phyloP scores from a whole-genome alignment of 352 stramenopile species.

The Saprolegnia parasitica region DNA sequence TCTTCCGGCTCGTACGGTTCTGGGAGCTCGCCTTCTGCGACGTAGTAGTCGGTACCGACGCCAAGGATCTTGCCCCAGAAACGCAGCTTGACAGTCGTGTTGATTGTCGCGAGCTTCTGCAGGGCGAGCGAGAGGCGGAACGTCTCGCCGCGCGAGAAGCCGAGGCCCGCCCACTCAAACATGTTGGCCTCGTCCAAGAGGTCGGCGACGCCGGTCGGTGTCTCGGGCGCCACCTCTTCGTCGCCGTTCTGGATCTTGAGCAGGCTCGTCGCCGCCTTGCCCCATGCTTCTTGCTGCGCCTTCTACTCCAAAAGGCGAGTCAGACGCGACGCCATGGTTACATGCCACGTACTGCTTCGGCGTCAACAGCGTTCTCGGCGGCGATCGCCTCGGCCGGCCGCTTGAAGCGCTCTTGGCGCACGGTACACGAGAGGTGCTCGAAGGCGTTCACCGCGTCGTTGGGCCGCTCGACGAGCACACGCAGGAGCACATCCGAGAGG shows the following conservation, averaged over 20 bases:
- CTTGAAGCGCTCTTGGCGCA: conserved; percentile 77
- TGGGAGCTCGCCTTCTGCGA: conserved; percentile 71
- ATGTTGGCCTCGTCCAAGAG: conserved; percentile 77
- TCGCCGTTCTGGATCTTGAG: conserved; percentile 60
- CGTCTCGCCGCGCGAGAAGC: conserved; percentile 66
- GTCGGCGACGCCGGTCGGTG: conserved; percentile 47
- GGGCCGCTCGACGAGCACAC: conserved; percentile 79
- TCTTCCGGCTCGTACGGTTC: conserved; percentile 56
- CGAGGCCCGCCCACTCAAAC: conserved; percentile 74
- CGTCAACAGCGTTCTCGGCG: conserved; percentile 36
- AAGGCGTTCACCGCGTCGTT: conserved; percentile 83
- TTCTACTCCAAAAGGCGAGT: conserved; percentile 36
- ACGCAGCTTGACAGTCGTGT: conserved; percentile 61
- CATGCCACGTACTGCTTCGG: conserved; percentile 44
- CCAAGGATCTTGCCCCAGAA: conserved; percentile 88
- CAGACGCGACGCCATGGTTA: not conserved
- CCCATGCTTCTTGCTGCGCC: conserved; percentile 58
- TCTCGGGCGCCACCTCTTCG: conserved; percentile 38
- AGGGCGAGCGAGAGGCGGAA: conserved; percentile 66
- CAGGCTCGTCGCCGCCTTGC: conserved; percentile 52
- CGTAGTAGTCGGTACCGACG: conserved; percentile 67
- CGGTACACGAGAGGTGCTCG: conserved; percentile 77
- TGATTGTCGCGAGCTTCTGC: conserved; percentile 49
- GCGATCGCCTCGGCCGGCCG: conserved; percentile 31
- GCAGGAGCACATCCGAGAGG: conserved; percentile 78